Evolutionary conservation across 2,329 filamentous ascomycete species (phyloP), one percentile per base, ranked within the genome.

Genomic region (Penicillium decumbens): DNA sequence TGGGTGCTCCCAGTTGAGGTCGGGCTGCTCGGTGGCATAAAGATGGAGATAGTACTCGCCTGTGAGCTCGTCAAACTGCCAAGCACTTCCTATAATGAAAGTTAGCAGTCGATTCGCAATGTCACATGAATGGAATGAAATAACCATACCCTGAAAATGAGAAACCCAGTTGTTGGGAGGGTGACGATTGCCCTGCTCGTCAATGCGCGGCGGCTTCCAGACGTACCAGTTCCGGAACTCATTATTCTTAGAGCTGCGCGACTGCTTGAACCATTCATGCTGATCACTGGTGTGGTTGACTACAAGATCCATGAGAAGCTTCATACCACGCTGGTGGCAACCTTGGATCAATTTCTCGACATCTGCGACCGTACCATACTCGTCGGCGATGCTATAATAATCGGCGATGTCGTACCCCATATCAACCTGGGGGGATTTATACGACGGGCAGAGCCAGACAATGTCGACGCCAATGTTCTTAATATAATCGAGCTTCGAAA

Each of bases 1-100:
- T 0, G 77, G 75, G 49, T 85, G 87, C 62, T 91, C 86, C 87
- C 88, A 93, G 70, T 93, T 93, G n/a, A 93, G 76, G 59, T 93
- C 89, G 0, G 89, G 88, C 65, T 92, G 88, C 56, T 88, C 82
- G 4, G 79, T 79, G 6, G 84, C 82, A 66, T 89, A 95, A 9
- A 93, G 76, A 53, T 87, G 83, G 0, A 91, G 79, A 61, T 89
- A 91, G 66, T 89, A 91, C 68, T 91, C 85, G 41, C 78, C 75
- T 0, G 86, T 88, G n/a, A 70, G 65, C 56, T 87, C 82, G 59
- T 90, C 87, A 74, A 81, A 91, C 51, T 83, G 60, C 72, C 72
- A 74, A 6, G 68, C 70, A 44, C 65, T 71, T 18, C 68, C 68
- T 70, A n/a, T 0, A 47, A n/a, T 29, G 3, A 74, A 82, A 50